Percentiles rank a stretch among this genome's conserved stretches.
These are phyloP conservation scores for Aspergillus mulundensis DNA, from an alignment of 495 filamentous ascomycete species.

Conservation along the genomic window DNA sequence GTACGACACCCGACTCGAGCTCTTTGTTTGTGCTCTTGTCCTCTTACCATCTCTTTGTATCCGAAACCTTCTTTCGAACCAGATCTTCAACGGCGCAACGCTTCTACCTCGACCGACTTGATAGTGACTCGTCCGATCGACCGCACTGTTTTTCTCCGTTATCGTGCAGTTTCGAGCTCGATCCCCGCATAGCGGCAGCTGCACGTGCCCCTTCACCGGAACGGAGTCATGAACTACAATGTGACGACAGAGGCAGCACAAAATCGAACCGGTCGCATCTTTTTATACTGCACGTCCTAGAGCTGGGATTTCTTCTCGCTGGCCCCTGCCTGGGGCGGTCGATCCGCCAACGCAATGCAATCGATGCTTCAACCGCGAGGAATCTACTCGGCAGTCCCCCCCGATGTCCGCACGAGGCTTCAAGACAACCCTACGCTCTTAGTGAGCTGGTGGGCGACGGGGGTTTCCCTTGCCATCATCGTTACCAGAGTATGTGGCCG, in stretches of 20 bases:
- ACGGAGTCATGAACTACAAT: conserved; percentile 6
- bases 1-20: conserved; percentile 4
- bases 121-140: neutral
- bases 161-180: neutral
- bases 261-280: neutral
- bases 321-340: conserved; percentile 32
- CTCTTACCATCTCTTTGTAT: neutral
- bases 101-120: neutral
- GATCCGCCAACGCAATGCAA: conserved; percentile 18
- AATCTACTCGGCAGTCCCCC: conserved; percentile 42
- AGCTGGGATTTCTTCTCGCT: conserved; percentile 3
- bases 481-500: conserved; percentile 70
- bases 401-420: conserved; percentile 47
- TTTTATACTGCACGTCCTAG: neutral
- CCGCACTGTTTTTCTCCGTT: neutral
- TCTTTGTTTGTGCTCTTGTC: neutral
- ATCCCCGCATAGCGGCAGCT: conserved; percentile 1
- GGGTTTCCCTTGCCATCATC: conserved; percentile 77
- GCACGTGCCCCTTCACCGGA: conserved; percentile 7
- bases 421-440: conserved; percentile 75
- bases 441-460: conserved; percentile 92
- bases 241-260: conserved; percentile 3
- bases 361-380: conserved; percentile 22
- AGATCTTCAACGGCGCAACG: neutral
- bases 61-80: neutral